Evolutionary conservation across 176 grass and related monocot species (phyloP).

Genomic region (Phoenix roebelenii): DNA sequence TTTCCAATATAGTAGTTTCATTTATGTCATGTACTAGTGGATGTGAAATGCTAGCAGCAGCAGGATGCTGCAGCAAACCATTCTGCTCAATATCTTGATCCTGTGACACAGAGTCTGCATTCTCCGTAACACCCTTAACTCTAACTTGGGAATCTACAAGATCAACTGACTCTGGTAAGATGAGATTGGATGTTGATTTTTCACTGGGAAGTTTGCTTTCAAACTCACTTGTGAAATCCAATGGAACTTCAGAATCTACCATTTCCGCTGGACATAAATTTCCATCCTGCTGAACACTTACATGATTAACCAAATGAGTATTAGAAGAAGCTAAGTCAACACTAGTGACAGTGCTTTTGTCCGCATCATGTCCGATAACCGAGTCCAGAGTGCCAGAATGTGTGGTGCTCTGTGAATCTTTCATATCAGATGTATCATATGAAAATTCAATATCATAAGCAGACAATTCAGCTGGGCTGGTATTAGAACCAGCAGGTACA

Average conservation of each 20-base stretch:
- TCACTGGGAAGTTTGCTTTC: slow-evolving; percentile 29
- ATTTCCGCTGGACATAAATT: slow-evolving; percentile 22
- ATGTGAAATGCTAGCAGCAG: background rate
- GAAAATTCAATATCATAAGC: background rate
- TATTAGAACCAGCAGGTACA: background rate
- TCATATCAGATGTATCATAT: background rate
- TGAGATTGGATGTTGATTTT: slow-evolving; percentile 23
- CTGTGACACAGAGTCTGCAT: background rate
- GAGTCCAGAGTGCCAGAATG: slow-evolving; percentile 4
- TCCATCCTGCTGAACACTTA: slow-evolving; percentile 14
- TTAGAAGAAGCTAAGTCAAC: background rate
- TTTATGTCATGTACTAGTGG: slow-evolving; percentile 1
- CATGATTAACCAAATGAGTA: background rate
- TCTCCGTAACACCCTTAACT: background rate
- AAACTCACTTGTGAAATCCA: background rate
- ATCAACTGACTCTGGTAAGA: slow-evolving; percentile 39
- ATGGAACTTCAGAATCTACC: slow-evolving; percentile 20
- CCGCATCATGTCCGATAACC: too few relatives aligned
- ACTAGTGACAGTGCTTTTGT: background rate
- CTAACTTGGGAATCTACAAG: slow-evolving; percentile 20
- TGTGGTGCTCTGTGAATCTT: background rate
- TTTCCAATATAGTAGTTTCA: slow-evolving; percentile 7
- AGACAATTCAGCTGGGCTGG: background rate
- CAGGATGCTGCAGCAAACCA: background rate
- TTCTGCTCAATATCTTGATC: slow-evolving; percentile 17